Base-by-base conservation (phyloP, 495 filamentous ascomycete species). In the Daldinia caldariorum region DNA sequence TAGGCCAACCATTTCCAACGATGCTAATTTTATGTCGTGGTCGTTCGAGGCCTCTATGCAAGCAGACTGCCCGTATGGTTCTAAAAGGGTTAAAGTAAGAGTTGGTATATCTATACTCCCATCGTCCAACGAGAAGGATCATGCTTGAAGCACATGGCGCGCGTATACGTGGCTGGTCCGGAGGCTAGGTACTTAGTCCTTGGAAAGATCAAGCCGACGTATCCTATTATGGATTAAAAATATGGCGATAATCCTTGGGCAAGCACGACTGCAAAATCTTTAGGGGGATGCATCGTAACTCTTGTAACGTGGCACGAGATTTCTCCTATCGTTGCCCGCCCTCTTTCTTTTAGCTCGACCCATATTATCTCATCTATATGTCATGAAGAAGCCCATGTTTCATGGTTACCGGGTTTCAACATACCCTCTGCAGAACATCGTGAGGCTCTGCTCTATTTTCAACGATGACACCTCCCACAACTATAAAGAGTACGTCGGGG, bases 301-400 rank as follows among this genome's bases (percentile, higher is more conserved):
- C 43, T 53, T 58, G 69, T 61, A 68, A 72, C 65, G 65, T 72
- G 51, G 50, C 58, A 72, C 65, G 47, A 69, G 65, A 69, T 72
- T 56, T 34, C 50, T 55, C 66, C 65, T 66, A 61, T 69, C 51
- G 58, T 22, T 66, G 43, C 18, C 18, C 26, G 14, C 16, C 8
- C 37, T 35, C 69, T 68, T 64, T 65, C 49, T 63, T 66, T 66
- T 68, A 68, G 34, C 22, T 37, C 32, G 37, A n/a, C 49, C 18
- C 49, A 45, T 56, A 71, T 38, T 66, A 61, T 61, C 20, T 26
- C 50, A 64, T 35, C 64, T 39, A 51, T 35, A 58, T 45, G 53
- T 49, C 53, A 55, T 35, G 29, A 43, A 29, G 34, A 37, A 22
- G 45, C 38, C 35, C n/a, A 37, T 53, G 58, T 51, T 56, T 59